These are phyloP conservation scores for Sordaria brevicollis DNA, from an alignment of 495 filamentous ascomycete species.

Conservation along the genomic window DNA sequence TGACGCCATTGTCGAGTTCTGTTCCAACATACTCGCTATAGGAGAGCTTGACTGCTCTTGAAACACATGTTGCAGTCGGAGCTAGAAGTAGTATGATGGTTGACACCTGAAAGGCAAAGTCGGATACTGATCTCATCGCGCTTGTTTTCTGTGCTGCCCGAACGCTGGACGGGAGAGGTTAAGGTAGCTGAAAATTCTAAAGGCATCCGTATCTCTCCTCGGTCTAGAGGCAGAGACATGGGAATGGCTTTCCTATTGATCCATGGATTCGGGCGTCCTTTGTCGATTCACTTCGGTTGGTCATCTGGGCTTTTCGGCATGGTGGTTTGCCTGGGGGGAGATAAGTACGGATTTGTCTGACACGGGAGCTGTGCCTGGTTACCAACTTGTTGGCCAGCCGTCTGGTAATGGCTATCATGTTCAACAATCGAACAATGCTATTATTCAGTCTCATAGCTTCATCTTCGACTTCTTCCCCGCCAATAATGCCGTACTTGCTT, in stretches of 20 bases:
- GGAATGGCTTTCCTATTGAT: not conserved
- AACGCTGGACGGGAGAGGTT: not conserved
- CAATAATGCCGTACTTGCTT: not conserved
- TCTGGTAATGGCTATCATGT: not conserved
- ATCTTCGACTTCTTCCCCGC: not conserved
- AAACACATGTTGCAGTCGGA: not conserved
- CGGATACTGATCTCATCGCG: not conserved
- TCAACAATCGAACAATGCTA: not conserved
- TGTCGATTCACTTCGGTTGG: not conserved
- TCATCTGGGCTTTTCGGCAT: not conserved
- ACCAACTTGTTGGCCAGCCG: not conserved
- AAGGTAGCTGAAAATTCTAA: not conserved
- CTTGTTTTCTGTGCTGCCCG: not conserved
- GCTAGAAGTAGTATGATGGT: not conserved
- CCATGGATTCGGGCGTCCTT: not conserved
- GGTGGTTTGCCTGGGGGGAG: not conserved
- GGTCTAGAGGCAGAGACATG: not conserved
- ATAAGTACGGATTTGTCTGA: not conserved
- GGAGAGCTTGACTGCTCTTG: slow-evolving; percentile 22
- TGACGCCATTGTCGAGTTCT: slow-evolving; percentile 20
- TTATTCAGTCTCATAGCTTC: not conserved
- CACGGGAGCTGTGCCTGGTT: not conserved
- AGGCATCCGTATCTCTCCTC: not conserved
- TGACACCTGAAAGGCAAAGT: not conserved
- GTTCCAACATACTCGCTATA: slow-evolving; percentile 28